A percentile compares a stretch with the other conserved stretches of the same genome.
These are phyloP conservation scores for Neckera pumila DNA, from an alignment of 225 moss, liverwort and hornwort genomes.

Conservation along the genomic window DNA sequence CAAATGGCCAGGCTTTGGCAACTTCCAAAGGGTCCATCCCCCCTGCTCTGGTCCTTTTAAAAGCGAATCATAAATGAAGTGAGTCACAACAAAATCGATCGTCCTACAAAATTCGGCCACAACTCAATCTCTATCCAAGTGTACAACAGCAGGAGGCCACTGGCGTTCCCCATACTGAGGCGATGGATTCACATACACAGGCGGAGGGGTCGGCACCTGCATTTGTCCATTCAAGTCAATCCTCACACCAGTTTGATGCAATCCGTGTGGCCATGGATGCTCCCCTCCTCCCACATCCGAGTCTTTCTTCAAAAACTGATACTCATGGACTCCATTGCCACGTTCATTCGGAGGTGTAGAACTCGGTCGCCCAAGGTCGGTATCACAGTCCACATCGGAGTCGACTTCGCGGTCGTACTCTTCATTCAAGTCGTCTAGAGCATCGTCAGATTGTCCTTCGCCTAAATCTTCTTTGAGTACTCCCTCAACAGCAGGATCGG, in stretches of 20 bases:
- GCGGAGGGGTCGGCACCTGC: not conserved
- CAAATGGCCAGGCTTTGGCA: slow-evolving; percentile 26
- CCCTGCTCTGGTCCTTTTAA: not conserved
- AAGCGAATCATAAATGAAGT: slow-evolving; percentile 7
- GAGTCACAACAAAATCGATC: not conserved
- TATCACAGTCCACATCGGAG: slow-evolving; percentile 30
- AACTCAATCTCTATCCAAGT: slow-evolving; percentile 50
- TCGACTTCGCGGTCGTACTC: slow-evolving; percentile 28
- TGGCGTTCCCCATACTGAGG: slow-evolving; percentile 26
- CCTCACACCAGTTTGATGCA: slow-evolving; percentile 20
- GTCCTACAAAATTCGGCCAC: slow-evolving; percentile 1
- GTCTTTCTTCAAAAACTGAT: slow-evolving; percentile 31
- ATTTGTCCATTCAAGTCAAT: slow-evolving; percentile 28
- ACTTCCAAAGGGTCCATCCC: not conserved
- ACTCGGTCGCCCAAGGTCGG: not conserved
- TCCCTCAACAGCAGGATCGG: not conserved
- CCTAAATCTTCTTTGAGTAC: slow-evolving; percentile 14
- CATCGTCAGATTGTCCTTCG: slow-evolving; percentile 37
- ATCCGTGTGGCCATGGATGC: slow-evolving; percentile 20
- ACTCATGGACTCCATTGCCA: slow-evolving; percentile 33
- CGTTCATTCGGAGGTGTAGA: slow-evolving; percentile 4
- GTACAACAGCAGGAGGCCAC: slow-evolving; percentile 44
- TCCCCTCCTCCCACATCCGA: not conserved
- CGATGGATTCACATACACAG: not conserved
- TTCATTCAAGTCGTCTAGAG: slow-evolving; percentile 14